A percentile compares a stretch with the other conserved stretches of the same genome.
Evolutionary conservation across 768 basidiomycete genomes (phyloP).

Genomic region (Chalciporus pseudorubinellus): DNA sequence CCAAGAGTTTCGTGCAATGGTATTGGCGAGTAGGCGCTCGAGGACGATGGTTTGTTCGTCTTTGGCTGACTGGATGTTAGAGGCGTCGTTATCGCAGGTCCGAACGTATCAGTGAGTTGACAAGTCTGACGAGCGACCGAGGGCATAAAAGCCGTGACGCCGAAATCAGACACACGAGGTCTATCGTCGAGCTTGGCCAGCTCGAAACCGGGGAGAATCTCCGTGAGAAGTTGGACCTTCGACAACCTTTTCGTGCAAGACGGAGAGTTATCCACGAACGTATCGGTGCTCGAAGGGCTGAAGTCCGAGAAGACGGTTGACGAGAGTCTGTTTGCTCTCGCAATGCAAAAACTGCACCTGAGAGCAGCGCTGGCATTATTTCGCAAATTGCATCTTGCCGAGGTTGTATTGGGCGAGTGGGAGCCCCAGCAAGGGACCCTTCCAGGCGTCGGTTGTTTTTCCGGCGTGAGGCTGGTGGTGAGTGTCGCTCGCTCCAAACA

Average conservation of each 20-base stretch:
- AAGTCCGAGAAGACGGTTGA: slow-evolving; percentile 10
- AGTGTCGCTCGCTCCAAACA: neutral
- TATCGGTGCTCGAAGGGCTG: slow-evolving; percentile 17
- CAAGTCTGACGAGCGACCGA: neutral
- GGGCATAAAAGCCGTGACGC: neutral
- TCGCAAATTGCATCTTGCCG: neutral
- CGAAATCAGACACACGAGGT: neutral
- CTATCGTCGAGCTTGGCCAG: neutral
- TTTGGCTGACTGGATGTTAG: neutral
- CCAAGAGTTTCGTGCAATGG: neutral
- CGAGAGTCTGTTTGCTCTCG: slow-evolving; percentile 3
- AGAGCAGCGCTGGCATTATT: neutral
- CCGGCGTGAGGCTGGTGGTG: neutral
- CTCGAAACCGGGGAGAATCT: neutral
- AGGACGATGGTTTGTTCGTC: neutral
- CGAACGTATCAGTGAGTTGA: slow-evolving; percentile 3
- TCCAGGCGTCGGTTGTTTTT: neutral
- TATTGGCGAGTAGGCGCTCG: neutral
- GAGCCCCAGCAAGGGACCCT: neutral
- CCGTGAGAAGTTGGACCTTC: slow-evolving; percentile 1
- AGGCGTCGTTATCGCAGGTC: slow-evolving; percentile 18
- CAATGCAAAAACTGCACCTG: neutral
- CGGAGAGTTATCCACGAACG: slow-evolving; percentile 24
- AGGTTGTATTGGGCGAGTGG: neutral
- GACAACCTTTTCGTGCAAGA: slow-evolving; percentile 11